Conservation (phyloP, 345 rosid genomes). For the Hirschfeldia incana region DNA sequence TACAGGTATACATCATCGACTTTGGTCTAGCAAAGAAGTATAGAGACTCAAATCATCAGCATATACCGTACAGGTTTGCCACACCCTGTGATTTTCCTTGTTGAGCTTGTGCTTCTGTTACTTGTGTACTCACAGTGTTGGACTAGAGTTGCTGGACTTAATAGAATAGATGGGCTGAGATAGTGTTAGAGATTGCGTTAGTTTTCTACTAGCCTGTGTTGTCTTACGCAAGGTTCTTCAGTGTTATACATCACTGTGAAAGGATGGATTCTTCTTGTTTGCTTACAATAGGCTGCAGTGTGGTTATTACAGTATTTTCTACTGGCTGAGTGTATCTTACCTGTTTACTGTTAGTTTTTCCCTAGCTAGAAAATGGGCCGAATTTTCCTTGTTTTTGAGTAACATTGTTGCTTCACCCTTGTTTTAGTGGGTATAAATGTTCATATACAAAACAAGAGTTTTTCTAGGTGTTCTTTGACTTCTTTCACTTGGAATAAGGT, state of each 20-base stretch:
- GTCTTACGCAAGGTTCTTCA: no score
- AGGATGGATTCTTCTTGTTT: no score
- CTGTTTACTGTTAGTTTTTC: background rate
- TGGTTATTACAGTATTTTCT: background rate
- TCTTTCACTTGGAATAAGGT: background rate
- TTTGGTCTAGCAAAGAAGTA: slow-evolving; percentile 91
- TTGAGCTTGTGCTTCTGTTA: background rate
- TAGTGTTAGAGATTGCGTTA: no score
- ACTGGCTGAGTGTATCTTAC: background rate
- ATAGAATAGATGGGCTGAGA: no score
- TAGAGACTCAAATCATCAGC: slow-evolving; percentile 79
- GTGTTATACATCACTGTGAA: no score
- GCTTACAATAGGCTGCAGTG: background rate
- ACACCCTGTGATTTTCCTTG: slow-evolving; percentile 16
- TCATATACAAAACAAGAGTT: background rate
- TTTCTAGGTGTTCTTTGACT: background rate
- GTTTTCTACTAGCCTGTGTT: no score
- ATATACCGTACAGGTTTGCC: slow-evolving; percentile 80
- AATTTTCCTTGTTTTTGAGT: slow-evolving; percentile 3
- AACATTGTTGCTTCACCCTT: background rate
- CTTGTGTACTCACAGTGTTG: background rate
- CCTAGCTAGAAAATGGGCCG: background rate
- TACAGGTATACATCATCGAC: slow-evolving; percentile 80
- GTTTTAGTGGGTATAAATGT: background rate
- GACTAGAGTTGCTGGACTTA: background rate